Base-by-base conservation (phyloP, 176 grass and related monocot genomes). In the Carex kokanica region DNA sequence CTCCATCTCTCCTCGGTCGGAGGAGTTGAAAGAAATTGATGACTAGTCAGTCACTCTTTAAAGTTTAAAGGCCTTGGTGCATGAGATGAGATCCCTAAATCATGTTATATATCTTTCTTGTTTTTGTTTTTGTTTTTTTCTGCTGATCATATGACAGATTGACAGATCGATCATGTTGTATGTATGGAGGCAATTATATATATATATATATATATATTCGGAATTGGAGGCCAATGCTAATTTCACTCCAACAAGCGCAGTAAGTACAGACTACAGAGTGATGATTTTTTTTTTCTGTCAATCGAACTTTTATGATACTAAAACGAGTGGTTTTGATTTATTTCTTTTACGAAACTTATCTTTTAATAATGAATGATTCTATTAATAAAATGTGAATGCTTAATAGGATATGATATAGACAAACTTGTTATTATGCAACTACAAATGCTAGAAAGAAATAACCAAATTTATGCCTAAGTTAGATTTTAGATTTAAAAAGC, bases 171-270 rank as follows among this genome's bases (percentile, higher is more conserved):
- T 43, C 47, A 17, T 31, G 40, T 77, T 31, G 40, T 77, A n/a
- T 55, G n/a, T 75, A 75, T 31, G 21, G 5, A 27, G 21, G 45
- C 43, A 75, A 53, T 52, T 49, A 16, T 3, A 23, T 72, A 53
- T 75, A n/a, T n/a, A n/a, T 2, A 45, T 71, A 52, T 74, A 53
- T 74, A n/a, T 72, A 53, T 75, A 54, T 75, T 53, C 13, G 71
- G 20, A 75, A 75, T 51, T 52, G 43, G 43, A 74, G 70, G 1
- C 20, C 12, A 52, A 25, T 74, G 45, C n/a, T 74, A 52, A 74
- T 3, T 74, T 49, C 41, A 12, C 70, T 24, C 20, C 20, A 74
- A 74, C 10, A 5, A 73, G 3, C 18, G 18, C 41, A 31, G 12
- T 27, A 16, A 16, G 21, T 47, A 72, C 20, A 43, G 5, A 31